Evolutionary conservation across 2,329 filamentous ascomycete genomes (phyloP).

Genomic region (Aphanoascus verrucosus): DNA sequence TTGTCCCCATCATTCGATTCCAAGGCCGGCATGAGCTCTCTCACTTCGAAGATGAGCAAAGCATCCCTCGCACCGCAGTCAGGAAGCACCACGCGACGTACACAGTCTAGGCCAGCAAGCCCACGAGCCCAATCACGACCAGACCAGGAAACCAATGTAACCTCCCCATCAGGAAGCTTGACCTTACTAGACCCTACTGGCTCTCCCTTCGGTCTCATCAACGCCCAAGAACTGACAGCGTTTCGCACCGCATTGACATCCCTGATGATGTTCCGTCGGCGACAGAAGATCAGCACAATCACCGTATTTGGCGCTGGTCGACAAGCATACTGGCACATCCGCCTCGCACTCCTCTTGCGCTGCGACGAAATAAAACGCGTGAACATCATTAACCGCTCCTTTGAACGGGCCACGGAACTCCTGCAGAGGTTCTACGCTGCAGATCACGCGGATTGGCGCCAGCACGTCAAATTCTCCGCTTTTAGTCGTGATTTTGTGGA

Average conservation of each 20-base stretch:
- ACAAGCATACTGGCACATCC: conserved; percentile 91
- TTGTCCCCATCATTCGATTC: neutral
- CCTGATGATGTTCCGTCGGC: conserved; percentile 52
- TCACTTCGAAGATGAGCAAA: neutral
- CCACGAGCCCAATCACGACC: conserved; percentile 26
- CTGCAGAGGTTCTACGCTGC: conserved; percentile 46
- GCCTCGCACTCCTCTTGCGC: conserved; percentile 62
- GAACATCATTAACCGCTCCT: conserved; percentile 66
- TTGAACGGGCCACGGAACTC: conserved; percentile 37
- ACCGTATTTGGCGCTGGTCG: conserved; percentile 79
- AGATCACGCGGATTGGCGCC: conserved; percentile 50
- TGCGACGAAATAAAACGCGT: conserved; percentile 61
- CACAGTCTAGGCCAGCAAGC: neutral
- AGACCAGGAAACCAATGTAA: conserved; percentile 25
- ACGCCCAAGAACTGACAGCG: conserved; percentile 57
- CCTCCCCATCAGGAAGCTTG: conserved; percentile 47
- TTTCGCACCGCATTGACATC: conserved; percentile 56
- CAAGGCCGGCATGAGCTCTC: neutral
- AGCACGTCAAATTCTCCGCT: conserved; percentile 55
- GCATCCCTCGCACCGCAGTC: neutral
- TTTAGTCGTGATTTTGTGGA: conserved; percentile 62
- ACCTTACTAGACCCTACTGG: conserved; percentile 50
- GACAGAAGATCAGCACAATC: conserved; percentile 60
- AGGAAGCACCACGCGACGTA: neutral
- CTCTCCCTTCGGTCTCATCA: conserved; percentile 51